Evolutionary conservation across 2,329 filamentous ascomycete genomes (phyloP), one percentile per base, ranked within the genome.

Genomic region (Verticillium nonalfalfae): DNA sequence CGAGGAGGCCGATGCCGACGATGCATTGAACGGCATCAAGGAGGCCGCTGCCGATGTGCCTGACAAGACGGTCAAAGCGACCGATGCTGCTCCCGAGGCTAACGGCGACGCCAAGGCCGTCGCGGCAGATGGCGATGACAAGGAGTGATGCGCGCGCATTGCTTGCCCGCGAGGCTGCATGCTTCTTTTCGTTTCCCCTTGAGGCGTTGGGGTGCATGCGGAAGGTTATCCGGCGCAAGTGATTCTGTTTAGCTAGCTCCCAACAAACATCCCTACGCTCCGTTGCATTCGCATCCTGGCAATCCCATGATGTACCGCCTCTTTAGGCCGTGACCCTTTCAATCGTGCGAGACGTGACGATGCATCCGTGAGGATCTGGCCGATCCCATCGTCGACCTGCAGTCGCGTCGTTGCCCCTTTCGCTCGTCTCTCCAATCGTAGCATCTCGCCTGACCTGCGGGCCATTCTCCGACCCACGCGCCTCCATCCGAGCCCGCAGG

Each of bases 71-170:
- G 67, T 70, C 64, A 72, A 74, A 67, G 65, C 64, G 7, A 58
- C 62, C 56, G 67, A 67, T 21, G 39, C 39, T 9, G 64, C 59
- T 21, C 61, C 69, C 34, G 66, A 66, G 10, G 68, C 68, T 52
- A 68, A 69, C 40, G 66, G 68, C 39, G 65, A 70, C 36, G 59
- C 59, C 59, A 63, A 67, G 54, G 65, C 66, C 45, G 67, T 66
- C 21, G 64, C 66, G 57, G 65, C 62, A 33, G 63, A 63, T 18
- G 66, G 60, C 35, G 64, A 67, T 35, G 59, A 64, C 33, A 66
- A 68, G 52, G 64, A 38, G 56, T 36, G 34, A 57, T 15, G 56
- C n/a, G 56, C 18, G 18, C 21, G 38, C n/a, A 21, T 21, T 56
- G 14, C 33, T 34, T 21, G n/a, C 7, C 7, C 10, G 45, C 26